phyloP scores from a whole-genome alignment of 2,329 filamentous ascomycete species.

The Fusarium austroafricanum region DNA sequence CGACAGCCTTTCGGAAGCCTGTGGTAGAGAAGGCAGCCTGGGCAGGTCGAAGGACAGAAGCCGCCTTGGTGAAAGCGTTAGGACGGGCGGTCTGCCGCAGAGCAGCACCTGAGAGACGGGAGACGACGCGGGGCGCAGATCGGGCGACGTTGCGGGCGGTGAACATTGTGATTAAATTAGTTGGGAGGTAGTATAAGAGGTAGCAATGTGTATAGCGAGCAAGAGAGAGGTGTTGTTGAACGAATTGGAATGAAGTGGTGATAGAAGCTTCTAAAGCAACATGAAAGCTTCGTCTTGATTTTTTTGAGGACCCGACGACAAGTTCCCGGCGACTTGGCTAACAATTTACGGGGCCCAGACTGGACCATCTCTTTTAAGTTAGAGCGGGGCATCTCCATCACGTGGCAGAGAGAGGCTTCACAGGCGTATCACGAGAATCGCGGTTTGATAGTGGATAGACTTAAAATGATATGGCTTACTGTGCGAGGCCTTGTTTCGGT shows the following conservation, averaged over 20 bases:
- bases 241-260: slow-evolving; percentile 30
- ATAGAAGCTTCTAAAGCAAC: slow-evolving; percentile 37
- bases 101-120: slow-evolving; percentile 66
- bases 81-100: slow-evolving; percentile 64
- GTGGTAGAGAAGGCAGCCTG: slow-evolving; percentile 62
- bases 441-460: background rate
- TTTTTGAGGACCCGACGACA: slow-evolving; percentile 37
- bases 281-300: slow-evolving; percentile 35
- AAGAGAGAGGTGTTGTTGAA: slow-evolving; percentile 1
- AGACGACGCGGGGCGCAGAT: slow-evolving; percentile 72
- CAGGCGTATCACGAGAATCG: background rate
- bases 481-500: background rate
- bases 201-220: background rate
- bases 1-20: slow-evolving; percentile 56
- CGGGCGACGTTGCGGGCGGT: slow-evolving; percentile 74
- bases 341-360: slow-evolving; percentile 31
- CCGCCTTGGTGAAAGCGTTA: slow-evolving; percentile 61
- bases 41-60: slow-evolving; percentile 49
- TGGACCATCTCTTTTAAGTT: slow-evolving; percentile 27
- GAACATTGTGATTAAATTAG: slow-evolving; percentile 67
- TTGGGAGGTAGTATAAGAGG: background rate
- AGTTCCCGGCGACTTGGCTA: slow-evolving; percentile 28
- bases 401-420: slow-evolving; percentile 23
- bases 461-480: background rate
- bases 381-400: slow-evolving; percentile 33